Percentiles rank a stretch among this genome's conserved stretches.
These are phyloP conservation scores for Plasmodium berghei DNA, from an alignment of 169 alveolate species.

Conservation along the genomic window DNA sequence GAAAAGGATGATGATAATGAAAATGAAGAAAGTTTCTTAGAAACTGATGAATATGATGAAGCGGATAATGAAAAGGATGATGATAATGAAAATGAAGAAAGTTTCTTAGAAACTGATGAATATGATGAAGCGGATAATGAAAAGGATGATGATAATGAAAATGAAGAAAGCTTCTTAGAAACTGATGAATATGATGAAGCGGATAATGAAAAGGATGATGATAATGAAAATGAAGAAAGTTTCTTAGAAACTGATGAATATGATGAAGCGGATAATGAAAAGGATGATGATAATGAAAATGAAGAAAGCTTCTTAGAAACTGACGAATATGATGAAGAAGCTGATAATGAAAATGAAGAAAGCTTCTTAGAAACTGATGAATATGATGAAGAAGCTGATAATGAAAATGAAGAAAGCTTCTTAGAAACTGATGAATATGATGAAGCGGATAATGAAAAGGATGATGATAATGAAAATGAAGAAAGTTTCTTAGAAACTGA, in stretches of 20 bases:
- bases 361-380: slow-evolving; percentile 26
- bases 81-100: slow-evolving; percentile 13
- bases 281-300: slow-evolving; percentile 14
- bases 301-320: slow-evolving; percentile 5
- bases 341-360: slow-evolving; percentile 9
- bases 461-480: slow-evolving; percentile 18
- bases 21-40: slow-evolving; percentile 1
- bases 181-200: neutral
- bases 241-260: slow-evolving; percentile 41
- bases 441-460: slow-evolving; percentile 2
- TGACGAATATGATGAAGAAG: neutral
- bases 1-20: slow-evolving; percentile 18
- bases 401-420: slow-evolving; percentile 21
- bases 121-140: neutral
- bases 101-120: slow-evolving; percentile 20
- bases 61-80: neutral
- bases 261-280: slow-evolving; percentile 21
- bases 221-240: slow-evolving; percentile 11
- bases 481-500: no score
- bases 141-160: neutral
- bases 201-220: slow-evolving; percentile 21
- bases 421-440: neutral
- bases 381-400: slow-evolving; percentile 10
- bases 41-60: neutral
- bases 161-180: slow-evolving; percentile 48